Conservation (phyloP, 768 basidiomycete genomes). For the Hortiboletus campestris region DNA sequence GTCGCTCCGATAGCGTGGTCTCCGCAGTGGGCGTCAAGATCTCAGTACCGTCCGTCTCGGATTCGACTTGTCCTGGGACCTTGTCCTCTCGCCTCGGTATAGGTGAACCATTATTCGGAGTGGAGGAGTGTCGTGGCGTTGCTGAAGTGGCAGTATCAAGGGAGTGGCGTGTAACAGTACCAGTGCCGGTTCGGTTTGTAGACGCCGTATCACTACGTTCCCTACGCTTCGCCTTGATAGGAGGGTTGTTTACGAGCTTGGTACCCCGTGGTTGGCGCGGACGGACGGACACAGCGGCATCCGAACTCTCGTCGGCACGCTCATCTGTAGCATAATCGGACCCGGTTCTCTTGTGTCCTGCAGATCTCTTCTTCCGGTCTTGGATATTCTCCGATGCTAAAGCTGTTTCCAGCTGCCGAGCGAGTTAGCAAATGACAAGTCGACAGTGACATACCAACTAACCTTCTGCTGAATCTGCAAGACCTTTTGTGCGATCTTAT, state of each 20-base stretch:
- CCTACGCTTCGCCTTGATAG: conserved; percentile 40
- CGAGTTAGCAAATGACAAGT: conserved; percentile 5
- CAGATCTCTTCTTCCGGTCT: conserved; percentile 31
- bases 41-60: conserved; percentile 25
- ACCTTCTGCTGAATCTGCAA: conserved; percentile 91
- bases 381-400: conserved; percentile 54
- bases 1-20: conserved; percentile 10
- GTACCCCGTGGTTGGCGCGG: conserved; percentile 39
- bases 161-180: conserved; percentile 27
- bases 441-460: conserved; percentile 15
- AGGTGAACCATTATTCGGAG: conserved; percentile 25
- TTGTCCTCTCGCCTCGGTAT: conserved; percentile 35
- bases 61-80: conserved; percentile 42
- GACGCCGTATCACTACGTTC: conserved; percentile 63
- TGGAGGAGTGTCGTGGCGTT: conserved; percentile 30
- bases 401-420: conserved; percentile 67
- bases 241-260: conserved; percentile 34
- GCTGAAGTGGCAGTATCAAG: conserved; percentile 22
- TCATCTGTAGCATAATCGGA: conserved; percentile 39
- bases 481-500: conserved; percentile 86
- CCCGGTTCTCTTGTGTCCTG: conserved; percentile 20
- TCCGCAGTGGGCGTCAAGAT: conserved; percentile 33
- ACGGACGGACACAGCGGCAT: conserved; percentile 39
- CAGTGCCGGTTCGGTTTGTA: conserved; percentile 50
- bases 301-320: conserved; percentile 59